phyloP scores from a whole-genome alignment of 139 green algal species.

The Chlamydomonas sphaeroides region DNA sequence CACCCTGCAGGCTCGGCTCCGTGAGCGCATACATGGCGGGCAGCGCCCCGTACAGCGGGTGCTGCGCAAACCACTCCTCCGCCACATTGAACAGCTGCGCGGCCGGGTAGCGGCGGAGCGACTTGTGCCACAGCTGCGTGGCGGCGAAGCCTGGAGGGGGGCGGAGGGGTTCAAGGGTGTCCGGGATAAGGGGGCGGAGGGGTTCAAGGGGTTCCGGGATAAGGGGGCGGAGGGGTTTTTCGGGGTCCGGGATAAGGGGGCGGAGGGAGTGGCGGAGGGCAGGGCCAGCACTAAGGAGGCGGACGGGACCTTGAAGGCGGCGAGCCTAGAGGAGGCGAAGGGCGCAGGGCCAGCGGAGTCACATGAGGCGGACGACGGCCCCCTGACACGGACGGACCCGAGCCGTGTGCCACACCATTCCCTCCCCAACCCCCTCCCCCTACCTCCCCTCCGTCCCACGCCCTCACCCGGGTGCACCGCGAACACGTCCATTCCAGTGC shows the following conservation, averaged over 20 bases:
- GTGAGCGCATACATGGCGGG: slow-evolving; percentile 10
- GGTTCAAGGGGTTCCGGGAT: too few relatives aligned
- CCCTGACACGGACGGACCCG: too few relatives aligned
- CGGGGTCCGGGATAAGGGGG: too few relatives aligned
- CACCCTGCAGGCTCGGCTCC: slow-evolving; percentile 35
- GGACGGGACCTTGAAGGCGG: too few relatives aligned
- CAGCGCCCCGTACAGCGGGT: slow-evolving; percentile 41
- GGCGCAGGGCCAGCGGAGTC: too few relatives aligned
- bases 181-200: too few relatives aligned
- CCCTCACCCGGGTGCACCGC: background rate
- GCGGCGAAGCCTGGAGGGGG: slow-evolving; percentile 29
- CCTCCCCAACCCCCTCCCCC: background rate
- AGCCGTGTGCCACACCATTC: too few relatives aligned
- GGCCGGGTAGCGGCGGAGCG: slow-evolving; percentile 6
- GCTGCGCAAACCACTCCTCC: slow-evolving; percentile 44
- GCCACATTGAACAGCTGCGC: slow-evolving; percentile 6
- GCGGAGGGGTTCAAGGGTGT: background rate
- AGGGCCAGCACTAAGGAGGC: too few relatives aligned
- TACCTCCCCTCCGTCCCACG: background rate
- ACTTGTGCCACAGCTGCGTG: slow-evolving; percentile 45
- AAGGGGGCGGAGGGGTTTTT: too few relatives aligned
- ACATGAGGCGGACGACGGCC: too few relatives aligned
- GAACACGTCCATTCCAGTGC: slow-evolving; percentile 32
- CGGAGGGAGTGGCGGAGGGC: too few relatives aligned
- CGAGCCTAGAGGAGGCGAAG: too few relatives aligned